These are phyloP conservation scores for Alternaria postmessia DNA, from an alignment of 2,329 filamentous ascomycete species.

Conservation along the genomic window DNA sequence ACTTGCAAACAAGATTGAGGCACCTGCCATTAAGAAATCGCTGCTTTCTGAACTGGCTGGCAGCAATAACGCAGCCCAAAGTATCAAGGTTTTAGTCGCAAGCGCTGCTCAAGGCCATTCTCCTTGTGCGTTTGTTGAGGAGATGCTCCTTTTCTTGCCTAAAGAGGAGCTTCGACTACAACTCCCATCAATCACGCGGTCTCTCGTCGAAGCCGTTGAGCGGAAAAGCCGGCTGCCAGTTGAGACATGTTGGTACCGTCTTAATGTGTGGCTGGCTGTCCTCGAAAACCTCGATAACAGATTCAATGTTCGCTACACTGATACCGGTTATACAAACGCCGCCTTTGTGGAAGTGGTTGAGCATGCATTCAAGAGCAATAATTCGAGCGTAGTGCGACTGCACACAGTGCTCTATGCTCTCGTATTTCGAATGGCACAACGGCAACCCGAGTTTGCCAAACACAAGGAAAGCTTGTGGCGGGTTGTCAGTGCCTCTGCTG, in stretches of 20 bases:
- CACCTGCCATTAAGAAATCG: neutral
- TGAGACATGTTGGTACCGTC: neutral
- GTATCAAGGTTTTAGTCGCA: neutral
- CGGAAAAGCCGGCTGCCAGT: neutral
- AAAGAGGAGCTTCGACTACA: constrained; percentile 10
- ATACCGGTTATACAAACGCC: neutral
- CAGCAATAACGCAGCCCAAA: neutral
- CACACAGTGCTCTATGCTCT: constrained; percentile 10
- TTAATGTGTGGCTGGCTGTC: constrained; percentile 31
- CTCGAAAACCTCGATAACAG: constrained; percentile 25
- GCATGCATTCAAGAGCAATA: constrained; percentile 2
- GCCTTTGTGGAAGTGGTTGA: constrained; percentile 7
- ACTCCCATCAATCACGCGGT: constrained; percentile 17
- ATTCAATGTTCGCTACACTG: neutral
- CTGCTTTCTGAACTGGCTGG: constrained; percentile 12
- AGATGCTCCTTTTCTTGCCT: constrained; percentile 25
- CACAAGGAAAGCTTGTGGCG: constrained; percentile 7
- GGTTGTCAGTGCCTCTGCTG: constrained; percentile 1
- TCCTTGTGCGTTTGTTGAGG: constrained; percentile 8
- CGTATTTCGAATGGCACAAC: constrained; percentile 3
- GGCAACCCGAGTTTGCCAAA: neutral
- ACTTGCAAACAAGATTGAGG: constrained; percentile 20
- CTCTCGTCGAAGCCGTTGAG: constrained; percentile 12
- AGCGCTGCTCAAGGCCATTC: constrained; percentile 3
- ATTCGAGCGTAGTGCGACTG: neutral